Percentiles rank a stretch among this genome's conserved stretches.
phyloP scores from a whole-genome alignment of 1,284 basidiomycete genomes.

The Cystobasidium pallidum region DNA sequence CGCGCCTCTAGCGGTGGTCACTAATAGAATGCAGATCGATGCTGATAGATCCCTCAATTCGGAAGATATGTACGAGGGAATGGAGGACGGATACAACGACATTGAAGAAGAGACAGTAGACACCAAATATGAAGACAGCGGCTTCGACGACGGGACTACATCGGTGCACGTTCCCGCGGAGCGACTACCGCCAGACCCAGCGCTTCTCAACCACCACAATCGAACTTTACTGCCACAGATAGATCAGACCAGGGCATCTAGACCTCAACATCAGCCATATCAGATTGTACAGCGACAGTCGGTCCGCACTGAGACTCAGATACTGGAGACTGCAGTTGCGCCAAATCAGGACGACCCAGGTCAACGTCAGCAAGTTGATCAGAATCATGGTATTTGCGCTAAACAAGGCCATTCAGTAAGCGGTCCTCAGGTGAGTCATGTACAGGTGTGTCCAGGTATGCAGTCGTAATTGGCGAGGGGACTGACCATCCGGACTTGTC shows the following conservation, averaged over 20 bases:
- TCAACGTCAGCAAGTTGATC: not conserved
- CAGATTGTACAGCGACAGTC: not conserved
- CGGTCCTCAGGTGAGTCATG: not conserved
- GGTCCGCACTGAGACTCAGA: not conserved
- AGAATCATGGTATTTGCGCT: not conserved
- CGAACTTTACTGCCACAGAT: not conserved
- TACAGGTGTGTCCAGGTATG: too few species aligned
- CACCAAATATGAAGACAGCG: constrained; percentile 30
- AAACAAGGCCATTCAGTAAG: not conserved
- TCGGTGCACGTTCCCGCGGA: not conserved
- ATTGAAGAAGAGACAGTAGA: constrained; percentile 1
- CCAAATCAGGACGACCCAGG: not conserved
- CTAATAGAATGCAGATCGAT: constrained; percentile 3
- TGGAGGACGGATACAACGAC: constrained; percentile 8
- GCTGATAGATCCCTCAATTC: constrained; percentile 1
- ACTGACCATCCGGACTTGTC: not conserved
- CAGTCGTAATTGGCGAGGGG: not conserved
- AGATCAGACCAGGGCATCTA: not conserved
- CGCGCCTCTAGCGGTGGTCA: not conserved
- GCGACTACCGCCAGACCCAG: not conserved
- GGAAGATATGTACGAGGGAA: constrained; percentile 35
- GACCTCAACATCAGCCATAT: constrained; percentile 9
- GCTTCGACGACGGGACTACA: constrained; percentile 18
- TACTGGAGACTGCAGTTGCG: not conserved
- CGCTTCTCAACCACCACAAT: not conserved